Percentiles rank a stretch among this genome's conserved stretches.
phyloP scores from a whole-genome alignment of 2,329 filamentous ascomycete species.

The Neurospora sp. region DNA sequence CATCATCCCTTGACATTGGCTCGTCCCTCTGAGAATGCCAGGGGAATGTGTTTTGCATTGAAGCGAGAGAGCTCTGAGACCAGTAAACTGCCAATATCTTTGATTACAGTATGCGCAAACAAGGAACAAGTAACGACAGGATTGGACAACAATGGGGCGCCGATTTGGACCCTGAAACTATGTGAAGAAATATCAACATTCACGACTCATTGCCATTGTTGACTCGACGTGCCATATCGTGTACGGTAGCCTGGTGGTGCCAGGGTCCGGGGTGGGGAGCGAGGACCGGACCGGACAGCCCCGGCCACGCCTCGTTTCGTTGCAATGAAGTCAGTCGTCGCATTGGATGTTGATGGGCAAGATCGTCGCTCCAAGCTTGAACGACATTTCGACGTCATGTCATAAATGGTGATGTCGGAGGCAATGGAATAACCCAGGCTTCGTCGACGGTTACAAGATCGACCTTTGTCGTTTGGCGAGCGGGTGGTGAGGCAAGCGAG shows the following conservation, averaged over 20 bases:
- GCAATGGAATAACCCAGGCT: not conserved
- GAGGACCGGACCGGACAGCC: not conserved
- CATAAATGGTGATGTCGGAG: not conserved
- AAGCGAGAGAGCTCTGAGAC: not conserved
- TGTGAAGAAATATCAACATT: not conserved
- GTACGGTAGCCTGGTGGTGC: not conserved
- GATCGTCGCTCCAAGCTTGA: not conserved
- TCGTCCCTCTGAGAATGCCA: not conserved
- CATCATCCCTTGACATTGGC: not conserved
- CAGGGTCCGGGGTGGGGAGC: not conserved
- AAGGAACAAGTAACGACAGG: not conserved
- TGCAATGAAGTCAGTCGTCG: not conserved
- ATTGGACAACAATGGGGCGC: not conserved
- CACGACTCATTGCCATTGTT: not conserved
- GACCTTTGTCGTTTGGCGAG: not conserved
- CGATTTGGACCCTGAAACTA: not conserved
- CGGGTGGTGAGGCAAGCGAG: not conserved
- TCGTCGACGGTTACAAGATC: not conserved
- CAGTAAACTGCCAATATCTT: not conserved
- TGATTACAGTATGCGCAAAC: not conserved
- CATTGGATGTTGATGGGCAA: not conserved
- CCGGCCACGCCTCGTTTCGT: not conserved
- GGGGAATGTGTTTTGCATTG: not conserved
- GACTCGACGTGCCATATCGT: not conserved
- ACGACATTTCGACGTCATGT: not conserved